Evolutionary conservation across 768 basidiomycete species (phyloP), one percentile per base, ranked within the genome.

Genomic region (Dacryopinax primogenitus): DNA sequence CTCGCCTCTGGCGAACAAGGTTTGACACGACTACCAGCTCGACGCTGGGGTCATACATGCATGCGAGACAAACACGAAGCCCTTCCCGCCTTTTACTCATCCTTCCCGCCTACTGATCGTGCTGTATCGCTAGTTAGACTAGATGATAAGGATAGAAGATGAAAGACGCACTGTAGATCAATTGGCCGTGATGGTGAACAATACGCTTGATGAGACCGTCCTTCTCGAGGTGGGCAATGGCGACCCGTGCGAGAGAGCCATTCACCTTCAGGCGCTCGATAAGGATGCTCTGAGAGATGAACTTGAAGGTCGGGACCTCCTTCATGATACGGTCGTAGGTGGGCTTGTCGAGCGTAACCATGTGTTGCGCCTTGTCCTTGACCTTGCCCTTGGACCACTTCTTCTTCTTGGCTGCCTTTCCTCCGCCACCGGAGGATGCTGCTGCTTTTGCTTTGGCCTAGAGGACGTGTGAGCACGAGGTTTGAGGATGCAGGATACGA

Each of bases 371-470:
- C 87, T 98, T 99, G 82, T 99, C 96, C 88, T 99, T 99, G 78
- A 99, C 96, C 81, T 98, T 98, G 76, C 96, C 96, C 84, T 98
- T 98, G 72, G 92, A 96, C 94, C 94, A 97, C 85, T 98, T 98
- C 91, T 98, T 98, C 85, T 98, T 98, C 85, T 97, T 97, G 68
- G 90, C 91, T 74, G 88, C 79, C 77, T 92, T 92, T 75, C 89
- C 87, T 70, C 88, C 86, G 28, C 68, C 70, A 69, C 83, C 78
- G 62, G 85, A 80, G 66, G 86, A 78, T 70, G 90, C 78, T 73
- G 86, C 80, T 80, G 86, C 86, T 83, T 89, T 90, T 47, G 64
- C 69, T 61, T 70, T 68, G 12, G 33, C 32, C 32, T 33, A 16
- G 11, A 21, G 36, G 32, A 7, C n/a, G 37, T 11, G 62, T 63